Evolutionary conservation across 2,329 filamentous ascomycete genomes (phyloP).

Genomic region (Ophiocordyceps camponoti-saundersi): DNA sequence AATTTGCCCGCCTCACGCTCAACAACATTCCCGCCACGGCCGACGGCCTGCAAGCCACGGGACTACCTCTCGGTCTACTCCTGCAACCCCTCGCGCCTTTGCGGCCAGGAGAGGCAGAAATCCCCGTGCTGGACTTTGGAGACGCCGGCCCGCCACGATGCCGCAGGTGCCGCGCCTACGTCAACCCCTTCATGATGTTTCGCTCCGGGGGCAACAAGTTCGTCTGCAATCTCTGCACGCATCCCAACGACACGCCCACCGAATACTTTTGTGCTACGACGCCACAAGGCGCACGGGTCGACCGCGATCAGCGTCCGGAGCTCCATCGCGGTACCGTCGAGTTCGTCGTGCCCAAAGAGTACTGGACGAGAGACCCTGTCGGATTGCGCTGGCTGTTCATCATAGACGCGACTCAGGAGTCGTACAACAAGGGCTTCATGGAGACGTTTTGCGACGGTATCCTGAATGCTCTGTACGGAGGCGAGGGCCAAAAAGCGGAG

Average conservation of each 20-base stretch:
- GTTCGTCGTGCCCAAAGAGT: conserved; percentile 93
- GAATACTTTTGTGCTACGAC: conserved; percentile 92
- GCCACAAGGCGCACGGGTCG: conserved; percentile 70
- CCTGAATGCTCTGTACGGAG: conserved; percentile 65
- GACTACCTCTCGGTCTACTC: conserved; percentile 71
- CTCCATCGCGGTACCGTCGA: conserved; percentile 85
- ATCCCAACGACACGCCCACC: conserved; percentile 81
- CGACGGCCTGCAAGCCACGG: conserved; percentile 66
- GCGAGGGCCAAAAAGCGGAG: conserved; percentile 30
- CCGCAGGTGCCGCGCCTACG: conserved; percentile 83
- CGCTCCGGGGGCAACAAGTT: conserved; percentile 86
- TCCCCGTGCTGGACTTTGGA: conserved; percentile 91
- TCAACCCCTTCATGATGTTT: conserved; percentile 99
- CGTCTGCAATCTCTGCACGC: conserved; percentile 94
- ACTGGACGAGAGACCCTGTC: conserved; percentile 90
- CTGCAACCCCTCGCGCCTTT: conserved; percentile 75
- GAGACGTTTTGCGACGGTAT: conserved; percentile 86
- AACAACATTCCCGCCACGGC: conserved; percentile 79
- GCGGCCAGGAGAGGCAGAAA: conserved; percentile 68
- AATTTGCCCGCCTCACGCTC: conserved; percentile 77
- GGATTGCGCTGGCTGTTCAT: conserved; percentile 79
- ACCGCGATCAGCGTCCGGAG: conserved; percentile 78
- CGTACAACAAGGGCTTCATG: conserved; percentile 78
- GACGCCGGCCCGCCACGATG: conserved; percentile 81
- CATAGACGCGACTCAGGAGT: conserved; percentile 84